A percentile compares a stretch with the other conserved stretches of the same genome.
These are phyloP conservation scores for Plasmodium berghei DNA, from an alignment of 169 alveolate genomes.

Conservation along the genomic window DNA sequence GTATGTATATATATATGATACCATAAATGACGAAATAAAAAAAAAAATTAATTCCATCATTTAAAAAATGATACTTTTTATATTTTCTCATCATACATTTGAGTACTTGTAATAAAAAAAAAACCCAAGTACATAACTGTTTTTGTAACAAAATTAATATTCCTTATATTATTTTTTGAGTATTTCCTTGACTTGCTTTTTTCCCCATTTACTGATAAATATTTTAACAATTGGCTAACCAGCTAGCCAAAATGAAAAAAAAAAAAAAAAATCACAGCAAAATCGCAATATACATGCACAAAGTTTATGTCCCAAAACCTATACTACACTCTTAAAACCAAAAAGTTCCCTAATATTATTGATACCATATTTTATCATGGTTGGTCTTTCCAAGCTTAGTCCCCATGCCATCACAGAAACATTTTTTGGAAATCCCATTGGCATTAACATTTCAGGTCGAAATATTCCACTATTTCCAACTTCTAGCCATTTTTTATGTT, in stretches of 20 bases:
- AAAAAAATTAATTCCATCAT: no score
- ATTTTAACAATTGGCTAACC: not conserved
- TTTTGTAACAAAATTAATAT: no score
- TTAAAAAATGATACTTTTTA: no score
- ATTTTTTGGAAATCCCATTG: constrained; percentile 99
- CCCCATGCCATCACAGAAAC: constrained; percentile 99
- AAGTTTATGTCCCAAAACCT: not conserved
- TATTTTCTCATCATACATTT: no score
- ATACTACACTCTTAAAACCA: constrained; percentile 88
- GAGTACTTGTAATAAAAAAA: no score
- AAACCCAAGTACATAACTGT: no score
- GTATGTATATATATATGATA: no score
- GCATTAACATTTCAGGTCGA: constrained; percentile 99
- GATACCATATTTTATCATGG: constrained; percentile 97
- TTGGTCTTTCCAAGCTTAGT: constrained; percentile 98
- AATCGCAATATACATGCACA: not conserved
- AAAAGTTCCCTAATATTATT: constrained; percentile 97
- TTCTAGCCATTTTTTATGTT: constrained; percentile 96
- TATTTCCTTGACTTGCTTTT: no score
- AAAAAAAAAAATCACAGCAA: not conserved
- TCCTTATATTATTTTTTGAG: no score
- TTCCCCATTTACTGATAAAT: no score
- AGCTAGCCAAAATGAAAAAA: not conserved
- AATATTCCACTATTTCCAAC: constrained; percentile 99
- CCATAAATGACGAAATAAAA: no score